Evolutionary conservation across 163 green algal genomes (phyloP).

Genomic region (Chlorella variabilis): DNA sequence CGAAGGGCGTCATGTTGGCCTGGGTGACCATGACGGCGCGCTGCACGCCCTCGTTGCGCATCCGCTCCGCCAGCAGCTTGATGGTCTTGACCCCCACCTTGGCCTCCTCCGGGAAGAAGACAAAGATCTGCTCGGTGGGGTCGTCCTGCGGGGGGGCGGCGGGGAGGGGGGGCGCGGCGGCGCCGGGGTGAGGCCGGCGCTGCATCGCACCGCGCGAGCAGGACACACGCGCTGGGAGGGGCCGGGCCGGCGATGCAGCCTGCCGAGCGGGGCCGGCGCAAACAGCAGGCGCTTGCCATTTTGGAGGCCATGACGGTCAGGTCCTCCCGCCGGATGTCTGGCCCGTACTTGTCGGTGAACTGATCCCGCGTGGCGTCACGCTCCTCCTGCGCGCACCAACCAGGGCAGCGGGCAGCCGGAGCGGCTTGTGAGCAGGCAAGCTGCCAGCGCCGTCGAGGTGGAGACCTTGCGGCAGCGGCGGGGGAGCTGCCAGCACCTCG

Average conservation of each 20-base stretch:
- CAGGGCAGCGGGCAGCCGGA: too few species aligned
- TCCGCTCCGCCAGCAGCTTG: constrained; percentile 89
- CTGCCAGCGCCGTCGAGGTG: too few species aligned
- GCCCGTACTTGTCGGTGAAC: constrained; percentile 84
- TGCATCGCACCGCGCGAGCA: neutral
- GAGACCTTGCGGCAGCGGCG: too few species aligned
- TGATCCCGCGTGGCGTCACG: constrained; percentile 74
- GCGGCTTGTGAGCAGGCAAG: too few species aligned
- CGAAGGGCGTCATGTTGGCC: constrained; percentile 91
- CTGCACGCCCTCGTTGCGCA: constrained; percentile 87
- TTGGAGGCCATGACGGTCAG: constrained; percentile 85
- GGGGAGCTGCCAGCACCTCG: too few species aligned
- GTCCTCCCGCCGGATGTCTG: constrained; percentile 83
- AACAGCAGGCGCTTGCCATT: constrained; percentile 26
- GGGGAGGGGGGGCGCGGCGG: neutral
- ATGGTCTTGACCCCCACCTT: constrained; percentile 98
- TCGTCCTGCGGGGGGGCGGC: constrained; percentile 67
- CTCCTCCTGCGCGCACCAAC: constrained; percentile 83
- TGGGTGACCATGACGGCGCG: constrained; percentile 91
- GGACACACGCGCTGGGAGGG: too few species aligned
- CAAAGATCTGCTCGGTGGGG: constrained; percentile 93
- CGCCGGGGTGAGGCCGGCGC: too few species aligned
- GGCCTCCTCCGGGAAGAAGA: constrained; percentile 95
- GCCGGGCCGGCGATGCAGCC: too few species aligned
- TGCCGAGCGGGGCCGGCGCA: too few species aligned